These are phyloP conservation scores for Paradendryphiella salina DNA, from an alignment of 2,329 filamentous ascomycete species.

Conservation along the genomic window DNA sequence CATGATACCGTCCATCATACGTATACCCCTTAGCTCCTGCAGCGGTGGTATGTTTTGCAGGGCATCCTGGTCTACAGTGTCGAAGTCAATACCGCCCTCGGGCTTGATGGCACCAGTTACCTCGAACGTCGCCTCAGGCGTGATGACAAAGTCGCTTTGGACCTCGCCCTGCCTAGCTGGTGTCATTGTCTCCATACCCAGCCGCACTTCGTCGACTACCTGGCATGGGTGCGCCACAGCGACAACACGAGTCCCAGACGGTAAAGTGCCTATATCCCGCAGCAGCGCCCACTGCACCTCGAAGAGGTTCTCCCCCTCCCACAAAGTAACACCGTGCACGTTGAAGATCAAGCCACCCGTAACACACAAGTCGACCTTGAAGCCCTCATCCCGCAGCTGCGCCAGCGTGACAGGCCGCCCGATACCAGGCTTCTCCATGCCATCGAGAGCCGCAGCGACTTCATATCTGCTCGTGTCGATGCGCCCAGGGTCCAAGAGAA, in stretches of 20 bases:
- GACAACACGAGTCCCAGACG: constrained; percentile 31
- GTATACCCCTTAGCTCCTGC: constrained; percentile 44
- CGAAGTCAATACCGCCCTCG: constrained; percentile 46
- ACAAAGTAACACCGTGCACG: constrained; percentile 45
- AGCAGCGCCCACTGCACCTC: constrained; percentile 53
- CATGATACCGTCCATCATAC: constrained; percentile 44
- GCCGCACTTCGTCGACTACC: constrained; percentile 41
- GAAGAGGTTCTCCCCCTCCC: constrained; percentile 50
- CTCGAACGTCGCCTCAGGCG: constrained; percentile 39
- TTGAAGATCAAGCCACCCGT: constrained; percentile 50
- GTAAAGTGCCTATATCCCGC: constrained; percentile 40
- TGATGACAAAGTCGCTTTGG: constrained; percentile 50
- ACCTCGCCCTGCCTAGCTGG: constrained; percentile 46
- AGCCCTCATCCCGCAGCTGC: constrained; percentile 39
- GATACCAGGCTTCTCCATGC: constrained; percentile 49
- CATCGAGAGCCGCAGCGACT: constrained; percentile 49
- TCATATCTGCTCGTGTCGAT: constrained; percentile 36
- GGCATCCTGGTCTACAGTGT: constrained; percentile 43
- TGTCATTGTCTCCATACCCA: constrained; percentile 26
- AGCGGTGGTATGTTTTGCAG: constrained; percentile 46
- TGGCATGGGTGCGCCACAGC: constrained; percentile 51
- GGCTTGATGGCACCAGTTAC: constrained; percentile 42
- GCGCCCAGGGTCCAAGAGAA: constrained; percentile 46
- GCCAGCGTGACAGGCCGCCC: constrained; percentile 43
- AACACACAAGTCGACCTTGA: constrained; percentile 45